Percentiles rank a stretch among this genome's conserved stretches.
phyloP scores from a whole-genome alignment of 176 grass and related monocot species.

The Guadua angustifolia region DNA sequence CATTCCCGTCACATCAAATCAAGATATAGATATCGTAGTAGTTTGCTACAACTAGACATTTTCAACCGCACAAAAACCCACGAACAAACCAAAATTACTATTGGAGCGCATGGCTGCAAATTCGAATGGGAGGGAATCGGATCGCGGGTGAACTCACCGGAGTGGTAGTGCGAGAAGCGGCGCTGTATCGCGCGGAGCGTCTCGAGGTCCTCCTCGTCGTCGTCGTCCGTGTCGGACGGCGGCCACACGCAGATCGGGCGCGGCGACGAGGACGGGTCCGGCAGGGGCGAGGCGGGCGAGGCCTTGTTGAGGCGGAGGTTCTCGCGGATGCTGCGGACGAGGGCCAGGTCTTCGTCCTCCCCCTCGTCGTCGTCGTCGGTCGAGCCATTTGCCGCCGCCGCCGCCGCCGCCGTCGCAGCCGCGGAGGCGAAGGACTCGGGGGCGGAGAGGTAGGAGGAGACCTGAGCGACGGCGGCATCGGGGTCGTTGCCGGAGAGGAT shows the following conservation, averaged over 20 bases:
- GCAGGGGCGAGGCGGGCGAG: conserved; percentile 22
- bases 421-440: not conserved
- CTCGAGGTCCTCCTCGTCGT: conserved; percentile 72
- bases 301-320: conserved; percentile 51
- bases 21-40: not conserved
- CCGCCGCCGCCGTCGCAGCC: not conserved
- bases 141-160: conserved; percentile 45
- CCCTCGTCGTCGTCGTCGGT: conserved; percentile 48
- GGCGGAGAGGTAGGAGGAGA: conserved; percentile 21
- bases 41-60: not conserved
- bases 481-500: conserved; percentile 53
- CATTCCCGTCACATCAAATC: not conserved
- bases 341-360: conserved; percentile 47
- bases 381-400: not conserved
- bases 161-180: conserved; percentile 73
- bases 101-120: not conserved
- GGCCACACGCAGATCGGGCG: conserved; percentile 49
- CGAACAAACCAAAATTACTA: not conserved
- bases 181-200: conserved; percentile 81
- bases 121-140: not conserved
- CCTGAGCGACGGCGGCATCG: conserved; percentile 37
- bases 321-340: conserved; percentile 70
- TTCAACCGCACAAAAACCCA: not conserved
- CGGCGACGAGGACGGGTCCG: not conserved
- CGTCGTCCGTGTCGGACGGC: conserved; percentile 58